These are phyloP conservation scores for Teunomyces cretensis DNA, from an alignment of 805 yeast genomes.

Conservation along the genomic window DNA sequence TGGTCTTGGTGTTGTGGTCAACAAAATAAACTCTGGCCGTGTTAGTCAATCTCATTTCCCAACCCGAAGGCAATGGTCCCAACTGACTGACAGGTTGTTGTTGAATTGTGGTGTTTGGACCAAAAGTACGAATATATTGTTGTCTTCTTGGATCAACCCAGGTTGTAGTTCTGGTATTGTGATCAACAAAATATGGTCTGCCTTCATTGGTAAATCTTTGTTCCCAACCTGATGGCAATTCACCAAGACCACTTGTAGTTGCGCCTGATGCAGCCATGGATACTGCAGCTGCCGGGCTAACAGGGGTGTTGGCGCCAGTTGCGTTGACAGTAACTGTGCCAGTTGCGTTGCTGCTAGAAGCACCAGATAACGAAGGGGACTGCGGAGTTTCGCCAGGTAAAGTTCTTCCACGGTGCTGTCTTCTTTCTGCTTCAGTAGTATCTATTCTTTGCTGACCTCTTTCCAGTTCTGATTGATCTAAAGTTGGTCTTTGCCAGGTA, in stretches of 20 bases:
- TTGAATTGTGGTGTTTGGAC: slow-evolving; percentile 86
- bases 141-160: slow-evolving; percentile 99
- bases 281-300: slow-evolving; percentile 67
- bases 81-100: slow-evolving; percentile 97
- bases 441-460: slow-evolving; percentile 61
- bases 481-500: slow-evolving; percentile 97
- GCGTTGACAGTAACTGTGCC: slow-evolving; percentile 30
- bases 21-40: slow-evolving; percentile 98
- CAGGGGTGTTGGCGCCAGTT: slow-evolving; percentile 47
- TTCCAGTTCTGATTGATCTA: slow-evolving; percentile 76
- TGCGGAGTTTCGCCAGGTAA: slow-evolving; percentile 63
- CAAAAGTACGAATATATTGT: slow-evolving; percentile 94
- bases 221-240: slow-evolving; percentile 98
- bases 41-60: slow-evolving; percentile 99
- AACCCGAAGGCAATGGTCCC: slow-evolving; percentile 97
- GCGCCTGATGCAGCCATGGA: slow-evolving; percentile 76
- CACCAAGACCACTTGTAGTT: slow-evolving; percentile 94
- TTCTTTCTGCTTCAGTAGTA: slow-evolving; percentile 82
- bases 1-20: slow-evolving; percentile 97
- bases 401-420: slow-evolving; percentile 87
- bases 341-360: slow-evolving; percentile 37
- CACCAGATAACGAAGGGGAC: slow-evolving; percentile 37
- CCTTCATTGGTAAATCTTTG: slow-evolving; percentile 98
- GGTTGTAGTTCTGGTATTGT: slow-evolving; percentile 98
- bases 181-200: slow-evolving; percentile 96